Evolutionary conservation across 331 rosid species (phyloP), one percentile per base, ranked within the genome.

Genomic region (Telfairia occidentalis): DNA sequence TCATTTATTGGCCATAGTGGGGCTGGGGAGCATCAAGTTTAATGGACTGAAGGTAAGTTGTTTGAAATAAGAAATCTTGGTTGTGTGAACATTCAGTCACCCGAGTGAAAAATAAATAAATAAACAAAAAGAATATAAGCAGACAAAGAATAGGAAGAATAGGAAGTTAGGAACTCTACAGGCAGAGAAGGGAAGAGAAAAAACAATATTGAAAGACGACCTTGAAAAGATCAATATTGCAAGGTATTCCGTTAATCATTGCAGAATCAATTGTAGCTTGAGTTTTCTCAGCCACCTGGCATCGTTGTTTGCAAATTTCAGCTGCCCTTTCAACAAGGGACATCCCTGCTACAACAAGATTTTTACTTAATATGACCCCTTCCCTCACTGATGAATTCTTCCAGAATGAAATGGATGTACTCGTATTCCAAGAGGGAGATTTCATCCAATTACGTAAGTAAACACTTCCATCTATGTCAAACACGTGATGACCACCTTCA

Each of bases 261-360:
- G 99, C 97, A 29, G 99, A 96, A 85, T 88, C 92, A 86, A 95
- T 91, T 53, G 97, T 92, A 32, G 99, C 99, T 80, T 88, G 99
- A 79, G 97, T 91, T 81, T 86, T 95, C 84, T 91, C 93, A 37
- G 84, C 93, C 75, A 78, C 87, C 78, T 78, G 87, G 53, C 59
- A 78, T 78, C 84, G 88, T 76, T 80, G 81, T 77, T 75, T 88
- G 89, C 96, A 81, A 57, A 50, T 86, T 86, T 80, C 74, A 76
- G 97, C 82, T 58, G 99, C 97, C 83, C 86, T 87, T 84, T 87
- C 96, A 19, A 83, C 87, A 50, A 88, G 90, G 53, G 96, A 81
- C 18, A 53, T 29, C 84, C 80, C 97, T 54, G 92, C 96, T 63
- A 95, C 96, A 70, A 90, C 93, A 64, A 78, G 90, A 85, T 90